Percentiles rank a stretch among this genome's conserved stretches.
These are phyloP conservation scores for Eutrema yunnanense DNA, from an alignment of 345 rosid species.

Conservation along the genomic window DNA sequence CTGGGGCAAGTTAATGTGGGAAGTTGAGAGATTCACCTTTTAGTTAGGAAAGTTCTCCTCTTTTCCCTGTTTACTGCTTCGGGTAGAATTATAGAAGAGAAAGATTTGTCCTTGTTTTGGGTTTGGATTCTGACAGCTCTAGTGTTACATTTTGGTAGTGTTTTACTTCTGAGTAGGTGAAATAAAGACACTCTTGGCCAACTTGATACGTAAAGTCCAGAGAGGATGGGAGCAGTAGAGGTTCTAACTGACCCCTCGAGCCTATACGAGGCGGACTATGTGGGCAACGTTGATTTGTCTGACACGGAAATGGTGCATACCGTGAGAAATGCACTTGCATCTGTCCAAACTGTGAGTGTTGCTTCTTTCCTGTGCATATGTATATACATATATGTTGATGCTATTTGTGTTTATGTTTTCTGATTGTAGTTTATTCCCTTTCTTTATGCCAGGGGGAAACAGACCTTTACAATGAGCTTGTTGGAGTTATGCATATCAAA, in stretches of 20 bases:
- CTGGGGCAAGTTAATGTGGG: background rate
- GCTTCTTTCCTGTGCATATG: background rate
- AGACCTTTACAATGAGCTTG: slow-evolving; percentile 53
- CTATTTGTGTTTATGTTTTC: background rate
- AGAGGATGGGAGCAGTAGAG: slow-evolving; percentile 25
- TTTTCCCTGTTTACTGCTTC: background rate
- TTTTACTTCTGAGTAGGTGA: background rate
- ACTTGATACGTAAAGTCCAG: background rate
- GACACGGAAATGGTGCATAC: slow-evolving; percentile 46
- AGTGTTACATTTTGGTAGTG: background rate
- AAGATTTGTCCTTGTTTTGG: background rate
- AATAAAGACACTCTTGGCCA: background rate
- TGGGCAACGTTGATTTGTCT: slow-evolving; percentile 31
- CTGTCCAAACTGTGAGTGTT: slow-evolving; percentile 34
- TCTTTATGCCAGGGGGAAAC: slow-evolving; percentile 42
- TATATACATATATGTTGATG: background rate
- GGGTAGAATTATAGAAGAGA: background rate
- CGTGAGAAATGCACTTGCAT: slow-evolving; percentile 47
- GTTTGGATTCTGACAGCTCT: background rate
- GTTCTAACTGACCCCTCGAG: background rate
- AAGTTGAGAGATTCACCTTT: background rate
- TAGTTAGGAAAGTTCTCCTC: background rate
- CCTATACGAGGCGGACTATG: background rate
- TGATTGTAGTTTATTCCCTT: background rate
- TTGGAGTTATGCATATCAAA: slow-evolving; percentile 48